Conservation (phyloP, 2,329 filamentous ascomycete species). For the Phyllosticta capitalensis region DNA sequence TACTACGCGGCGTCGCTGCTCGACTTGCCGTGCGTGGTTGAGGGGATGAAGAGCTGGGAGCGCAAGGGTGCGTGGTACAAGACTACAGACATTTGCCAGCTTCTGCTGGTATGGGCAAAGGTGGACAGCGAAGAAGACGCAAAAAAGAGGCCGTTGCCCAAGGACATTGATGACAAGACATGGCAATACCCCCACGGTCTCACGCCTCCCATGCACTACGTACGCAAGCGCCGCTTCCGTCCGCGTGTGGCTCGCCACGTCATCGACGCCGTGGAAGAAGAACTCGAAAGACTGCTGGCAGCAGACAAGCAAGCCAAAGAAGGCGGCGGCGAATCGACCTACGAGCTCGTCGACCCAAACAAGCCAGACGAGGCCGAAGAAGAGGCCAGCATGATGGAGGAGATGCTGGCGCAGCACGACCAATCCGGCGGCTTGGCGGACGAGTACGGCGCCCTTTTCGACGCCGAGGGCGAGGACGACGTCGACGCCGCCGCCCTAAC, state of each 20-base stretch:
- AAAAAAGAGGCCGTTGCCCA: constrained; percentile 51
- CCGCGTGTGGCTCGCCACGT: constrained; percentile 74
- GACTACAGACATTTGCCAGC: constrained; percentile 78
- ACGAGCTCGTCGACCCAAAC: constrained; percentile 45
- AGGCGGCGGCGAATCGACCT: constrained; percentile 43
- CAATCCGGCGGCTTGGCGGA: constrained; percentile 14
- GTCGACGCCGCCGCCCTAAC: constrained; percentile 29
- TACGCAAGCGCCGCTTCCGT: constrained; percentile 70
- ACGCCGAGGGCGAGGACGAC: constrained; percentile 39
- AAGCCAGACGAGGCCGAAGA: constrained; percentile 20
- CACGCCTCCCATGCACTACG: constrained; percentile 81
- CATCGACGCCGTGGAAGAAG: constrained; percentile 73
- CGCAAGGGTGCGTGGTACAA: constrained; percentile 76
- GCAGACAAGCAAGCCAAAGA: constrained; percentile 51
- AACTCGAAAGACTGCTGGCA: constrained; percentile 63
- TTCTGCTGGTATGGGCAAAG: constrained; percentile 67
- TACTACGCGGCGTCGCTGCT: constrained; percentile 71
- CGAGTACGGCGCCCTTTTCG: constrained; percentile 28
- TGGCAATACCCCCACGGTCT: constrained; percentile 76
- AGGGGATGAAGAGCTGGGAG: constrained; percentile 91
- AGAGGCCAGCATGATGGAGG: constrained; percentile 21
- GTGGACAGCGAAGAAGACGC: constrained; percentile 49
- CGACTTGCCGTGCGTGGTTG: constrained; percentile 77
- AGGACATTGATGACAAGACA: constrained; percentile 57
- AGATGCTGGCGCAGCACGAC: constrained; percentile 29